phyloP scores from a whole-genome alignment of 202 grass and related monocot species.

The Saccharum hybrid region DNA sequence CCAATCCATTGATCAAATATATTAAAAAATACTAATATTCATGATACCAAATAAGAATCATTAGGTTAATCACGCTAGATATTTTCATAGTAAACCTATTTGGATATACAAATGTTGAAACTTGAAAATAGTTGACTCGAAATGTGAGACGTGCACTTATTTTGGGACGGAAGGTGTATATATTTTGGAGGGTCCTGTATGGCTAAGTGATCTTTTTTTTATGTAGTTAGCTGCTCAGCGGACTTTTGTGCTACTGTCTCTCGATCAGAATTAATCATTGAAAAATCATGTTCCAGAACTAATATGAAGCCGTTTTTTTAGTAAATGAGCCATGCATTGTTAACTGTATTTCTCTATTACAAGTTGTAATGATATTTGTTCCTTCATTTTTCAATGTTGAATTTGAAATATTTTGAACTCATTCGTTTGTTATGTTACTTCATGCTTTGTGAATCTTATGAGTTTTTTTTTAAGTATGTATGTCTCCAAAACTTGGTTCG shows the following conservation, averaged over 20 bases:
- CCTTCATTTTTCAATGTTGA: constrained; percentile 37
- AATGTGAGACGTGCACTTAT: neutral
- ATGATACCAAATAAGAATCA: neutral
- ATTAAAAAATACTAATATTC: neutral
- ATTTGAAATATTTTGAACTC: constrained; percentile 22
- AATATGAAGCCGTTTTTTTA: neutral
- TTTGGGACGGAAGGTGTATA: neutral
- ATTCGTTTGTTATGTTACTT: neutral
- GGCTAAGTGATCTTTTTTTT: neutral
- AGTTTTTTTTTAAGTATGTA: constrained; percentile 59
- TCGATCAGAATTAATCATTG: neutral
- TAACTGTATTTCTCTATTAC: constrained; percentile 3
- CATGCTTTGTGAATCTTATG: constrained; percentile 28
- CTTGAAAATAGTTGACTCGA: neutral
- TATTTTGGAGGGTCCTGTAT: neutral
- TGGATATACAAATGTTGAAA: neutral
- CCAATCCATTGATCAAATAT: neutral
- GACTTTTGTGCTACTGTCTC: neutral
- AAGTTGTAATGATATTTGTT: constrained; percentile 16
- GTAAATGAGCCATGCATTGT: neutral
- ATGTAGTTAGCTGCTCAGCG: neutral
- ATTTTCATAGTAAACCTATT: constrained; percentile 3
- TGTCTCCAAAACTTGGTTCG: constrained; percentile 90
- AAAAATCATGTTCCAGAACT: neutral
- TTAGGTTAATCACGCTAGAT: neutral